Percentiles rank a stretch among this genome's conserved stretches.
Conservation (phyloP, 2,329 filamentous ascomycete species). For the Metarhizium humberi region DNA sequence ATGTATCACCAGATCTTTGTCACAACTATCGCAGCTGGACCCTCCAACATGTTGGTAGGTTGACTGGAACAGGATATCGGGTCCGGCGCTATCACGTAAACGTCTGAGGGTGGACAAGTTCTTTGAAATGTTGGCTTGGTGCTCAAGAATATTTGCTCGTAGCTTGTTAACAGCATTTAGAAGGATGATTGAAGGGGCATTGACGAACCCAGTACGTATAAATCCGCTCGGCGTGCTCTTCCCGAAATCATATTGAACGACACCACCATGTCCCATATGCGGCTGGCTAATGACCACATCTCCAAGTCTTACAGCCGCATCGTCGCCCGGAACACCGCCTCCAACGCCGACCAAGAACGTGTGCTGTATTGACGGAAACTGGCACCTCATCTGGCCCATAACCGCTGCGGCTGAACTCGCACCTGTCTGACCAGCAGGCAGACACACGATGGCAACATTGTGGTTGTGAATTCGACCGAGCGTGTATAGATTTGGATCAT, state of each 20-base stretch:
- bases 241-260: slow-evolving; percentile 10
- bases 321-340: slow-evolving; percentile 9
- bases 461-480: slow-evolving; percentile 17
- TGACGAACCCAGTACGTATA: background rate
- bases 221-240: slow-evolving; percentile 2
- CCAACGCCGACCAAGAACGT: slow-evolving; percentile 14
- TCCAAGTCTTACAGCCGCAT: slow-evolving; percentile 8
- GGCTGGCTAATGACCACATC: slow-evolving; percentile 12
- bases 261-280: slow-evolving; percentile 1
- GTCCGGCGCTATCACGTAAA: background rate
- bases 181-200: background rate
- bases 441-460: slow-evolving; percentile 20
- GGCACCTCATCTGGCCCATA: slow-evolving; percentile 19
- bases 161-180: background rate
- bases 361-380: slow-evolving; percentile 18
- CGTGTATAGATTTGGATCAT: slow-evolving; percentile 12
- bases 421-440: slow-evolving; percentile 23
- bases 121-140: background rate
- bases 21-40: background rate
- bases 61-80: background rate
- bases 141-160: background rate
- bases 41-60: background rate
- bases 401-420: slow-evolving; percentile 19
- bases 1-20: background rate
- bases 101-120: background rate